phyloP scores from a whole-genome alignment of 257 asterid species.

The Mentha longifolia region DNA sequence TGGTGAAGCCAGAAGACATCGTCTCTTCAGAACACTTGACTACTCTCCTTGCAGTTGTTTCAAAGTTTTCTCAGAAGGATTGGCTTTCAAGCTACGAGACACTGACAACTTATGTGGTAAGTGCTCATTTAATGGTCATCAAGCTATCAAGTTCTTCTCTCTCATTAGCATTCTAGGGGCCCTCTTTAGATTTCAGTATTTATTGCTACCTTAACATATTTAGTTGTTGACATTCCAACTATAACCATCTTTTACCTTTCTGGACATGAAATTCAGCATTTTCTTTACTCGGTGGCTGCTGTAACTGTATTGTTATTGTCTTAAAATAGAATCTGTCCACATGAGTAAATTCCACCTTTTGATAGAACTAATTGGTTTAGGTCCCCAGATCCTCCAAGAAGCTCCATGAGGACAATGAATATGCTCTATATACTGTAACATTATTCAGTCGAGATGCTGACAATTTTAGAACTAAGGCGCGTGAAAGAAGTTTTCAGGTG shows the following conservation, averaged over 20 bases:
- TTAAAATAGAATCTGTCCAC: background rate
- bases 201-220: background rate
- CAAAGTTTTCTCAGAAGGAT: slow-evolving; percentile 89
- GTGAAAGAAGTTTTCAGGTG: slow-evolving; percentile 82
- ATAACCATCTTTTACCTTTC: slow-evolving; percentile 5
- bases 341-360: slow-evolving; percentile 39
- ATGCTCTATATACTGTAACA: slow-evolving; percentile 81
- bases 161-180: background rate
- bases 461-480: slow-evolving; percentile 84
- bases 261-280: background rate
- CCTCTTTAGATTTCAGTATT: background rate
- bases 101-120: slow-evolving; percentile 85
- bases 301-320: background rate
- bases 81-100: slow-evolving; percentile 94
- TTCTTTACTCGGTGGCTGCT: slow-evolving; percentile 24
- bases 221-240: slow-evolving; percentile 12
- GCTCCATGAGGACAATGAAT: slow-evolving; percentile 90
- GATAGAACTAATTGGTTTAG: slow-evolving; percentile 53
- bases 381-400: slow-evolving; percentile 98
- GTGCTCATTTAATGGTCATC: slow-evolving; percentile 29
- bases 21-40: slow-evolving; percentile 77
- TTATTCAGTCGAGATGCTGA: slow-evolving; percentile 95
- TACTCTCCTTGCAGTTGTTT: slow-evolving; percentile 78
- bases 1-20: slow-evolving; percentile 78
- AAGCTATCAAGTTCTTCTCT: slow-evolving; percentile 21